Conservation (phyloP, 2,329 filamentous ascomycete genomes). For the Ophiobolus disseminans region DNA sequence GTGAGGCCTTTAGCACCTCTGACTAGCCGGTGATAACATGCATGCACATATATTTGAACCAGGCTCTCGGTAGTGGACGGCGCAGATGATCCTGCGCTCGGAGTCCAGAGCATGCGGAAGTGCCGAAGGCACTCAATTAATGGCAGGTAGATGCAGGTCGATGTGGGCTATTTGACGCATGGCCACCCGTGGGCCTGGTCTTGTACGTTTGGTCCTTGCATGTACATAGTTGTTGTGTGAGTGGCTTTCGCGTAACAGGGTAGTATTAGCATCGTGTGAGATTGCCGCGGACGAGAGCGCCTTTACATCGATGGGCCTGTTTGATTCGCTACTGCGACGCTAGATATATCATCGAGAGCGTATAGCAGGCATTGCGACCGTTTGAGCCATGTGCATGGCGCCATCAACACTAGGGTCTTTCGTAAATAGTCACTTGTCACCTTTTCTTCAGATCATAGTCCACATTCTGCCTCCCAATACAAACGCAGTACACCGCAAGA, state of each 20-base stretch:
- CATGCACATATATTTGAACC: conserved; percentile 22
- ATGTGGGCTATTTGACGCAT: conserved; percentile 5
- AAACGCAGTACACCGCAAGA: too few species aligned
- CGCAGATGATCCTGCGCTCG: conserved; percentile 12
- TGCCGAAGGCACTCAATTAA: conserved; percentile 16
- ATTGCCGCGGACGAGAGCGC: neutral
- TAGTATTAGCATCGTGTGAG: neutral
- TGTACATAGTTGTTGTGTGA: neutral
- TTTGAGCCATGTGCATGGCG: neutral
- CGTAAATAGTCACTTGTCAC: neutral
- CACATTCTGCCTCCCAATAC: too few species aligned
- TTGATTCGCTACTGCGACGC: neutral
- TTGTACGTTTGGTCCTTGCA: neutral
- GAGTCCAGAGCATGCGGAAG: conserved; percentile 12
- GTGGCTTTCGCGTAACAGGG: neutral
- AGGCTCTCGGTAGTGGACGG: conserved; percentile 16
- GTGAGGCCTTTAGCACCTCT: conserved; percentile 6
- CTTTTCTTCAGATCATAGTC: too few species aligned
- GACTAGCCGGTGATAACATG: conserved; percentile 10
- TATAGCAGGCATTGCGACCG: neutral
- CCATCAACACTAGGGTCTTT: neutral
- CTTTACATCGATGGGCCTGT: neutral
- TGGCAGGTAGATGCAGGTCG: conserved; percentile 3
- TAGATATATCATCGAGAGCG: neutral
- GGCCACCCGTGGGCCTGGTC: conserved; percentile 17